phyloP scores from a whole-genome alignment of 768 basidiomycete genomes.

The Butyriboletus loyo region DNA sequence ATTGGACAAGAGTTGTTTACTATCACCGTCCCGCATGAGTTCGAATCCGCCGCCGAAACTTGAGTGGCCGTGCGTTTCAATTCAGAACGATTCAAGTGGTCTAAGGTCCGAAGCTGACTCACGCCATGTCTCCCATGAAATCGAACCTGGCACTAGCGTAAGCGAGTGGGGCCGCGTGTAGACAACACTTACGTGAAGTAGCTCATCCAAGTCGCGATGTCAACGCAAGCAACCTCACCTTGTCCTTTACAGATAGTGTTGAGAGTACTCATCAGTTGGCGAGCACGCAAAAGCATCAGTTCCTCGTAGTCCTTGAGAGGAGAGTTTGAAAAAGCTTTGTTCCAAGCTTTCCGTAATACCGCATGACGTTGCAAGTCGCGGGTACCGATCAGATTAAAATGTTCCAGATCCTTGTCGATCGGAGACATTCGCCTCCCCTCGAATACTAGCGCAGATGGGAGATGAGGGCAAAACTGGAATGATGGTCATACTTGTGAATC shows the following conservation, averaged over 20 bases:
- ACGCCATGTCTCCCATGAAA: constrained; percentile 31
- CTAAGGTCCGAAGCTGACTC: constrained; percentile 6
- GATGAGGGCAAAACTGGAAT: constrained; percentile 1
- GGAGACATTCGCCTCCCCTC: constrained; percentile 21
- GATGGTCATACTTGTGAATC: constrained; percentile 1
- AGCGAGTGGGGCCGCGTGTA: background rate
- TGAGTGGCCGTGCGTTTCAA: background rate
- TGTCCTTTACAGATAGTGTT: constrained; percentile 11
- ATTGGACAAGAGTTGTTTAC: constrained; percentile 27
- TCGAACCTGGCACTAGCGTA: constrained; percentile 15
- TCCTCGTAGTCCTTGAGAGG: constrained; percentile 29
- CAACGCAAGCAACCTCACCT: constrained; percentile 3
- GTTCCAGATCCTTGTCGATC: constrained; percentile 5
- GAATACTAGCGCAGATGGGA: constrained; percentile 11
- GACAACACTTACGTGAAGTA: constrained; percentile 20
- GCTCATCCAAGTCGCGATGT: constrained; percentile 21
- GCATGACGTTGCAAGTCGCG: constrained; percentile 23
- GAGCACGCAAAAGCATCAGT: constrained; percentile 20
- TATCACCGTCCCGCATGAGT: constrained; percentile 36
- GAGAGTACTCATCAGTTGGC: constrained; percentile 16
- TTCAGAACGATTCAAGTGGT: background rate
- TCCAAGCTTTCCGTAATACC: constrained; percentile 30
- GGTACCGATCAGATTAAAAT: constrained; percentile 13
- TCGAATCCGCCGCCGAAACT: constrained; percentile 41
- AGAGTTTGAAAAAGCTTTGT: constrained; percentile 28